Percentiles rank a stretch among this genome's conserved stretches.
Conservation (phyloP, 2,329 filamentous ascomycete species). For the Fusarium secorum region DNA sequence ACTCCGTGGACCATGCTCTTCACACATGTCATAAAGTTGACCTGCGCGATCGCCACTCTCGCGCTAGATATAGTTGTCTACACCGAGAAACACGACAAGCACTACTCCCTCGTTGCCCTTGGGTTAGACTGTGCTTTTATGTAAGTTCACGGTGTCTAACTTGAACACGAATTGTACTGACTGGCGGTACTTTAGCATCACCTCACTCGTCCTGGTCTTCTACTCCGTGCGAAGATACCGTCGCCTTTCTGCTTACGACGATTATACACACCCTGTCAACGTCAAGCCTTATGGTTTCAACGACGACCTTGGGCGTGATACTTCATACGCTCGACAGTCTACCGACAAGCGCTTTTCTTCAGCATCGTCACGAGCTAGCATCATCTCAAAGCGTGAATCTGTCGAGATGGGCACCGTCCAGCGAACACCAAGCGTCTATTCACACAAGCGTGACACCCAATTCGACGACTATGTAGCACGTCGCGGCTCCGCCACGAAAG, state of each 20-base stretch:
- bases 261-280: constrained; percentile 59
- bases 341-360: constrained; percentile 42
- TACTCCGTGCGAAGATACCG: constrained; percentile 59
- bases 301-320: constrained; percentile 44
- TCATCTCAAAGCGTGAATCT: constrained; percentile 38
- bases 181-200: constrained; percentile 34
- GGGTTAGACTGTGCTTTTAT: constrained; percentile 58
- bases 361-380: constrained; percentile 43
- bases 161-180: not conserved
- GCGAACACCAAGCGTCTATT: constrained; percentile 48
- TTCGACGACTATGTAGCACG: constrained; percentile 56
- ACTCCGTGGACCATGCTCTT: constrained; percentile 64
- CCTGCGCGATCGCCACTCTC: constrained; percentile 56
- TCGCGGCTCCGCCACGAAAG: constrained; percentile 40
- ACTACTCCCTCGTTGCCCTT: constrained; percentile 59
- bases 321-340: constrained; percentile 39
- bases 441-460: constrained; percentile 56
- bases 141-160: constrained; percentile 47
- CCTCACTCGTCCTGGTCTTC: constrained; percentile 53
- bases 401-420: constrained; percentile 34
- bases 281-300: constrained; percentile 58
- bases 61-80: constrained; percentile 63
- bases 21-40: constrained; percentile 59
- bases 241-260: constrained; percentile 57
- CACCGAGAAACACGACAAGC: constrained; percentile 51